phyloP scores from a whole-genome alignment of 208 protist genomes.

The Trypanosoma scelopori region DNA sequence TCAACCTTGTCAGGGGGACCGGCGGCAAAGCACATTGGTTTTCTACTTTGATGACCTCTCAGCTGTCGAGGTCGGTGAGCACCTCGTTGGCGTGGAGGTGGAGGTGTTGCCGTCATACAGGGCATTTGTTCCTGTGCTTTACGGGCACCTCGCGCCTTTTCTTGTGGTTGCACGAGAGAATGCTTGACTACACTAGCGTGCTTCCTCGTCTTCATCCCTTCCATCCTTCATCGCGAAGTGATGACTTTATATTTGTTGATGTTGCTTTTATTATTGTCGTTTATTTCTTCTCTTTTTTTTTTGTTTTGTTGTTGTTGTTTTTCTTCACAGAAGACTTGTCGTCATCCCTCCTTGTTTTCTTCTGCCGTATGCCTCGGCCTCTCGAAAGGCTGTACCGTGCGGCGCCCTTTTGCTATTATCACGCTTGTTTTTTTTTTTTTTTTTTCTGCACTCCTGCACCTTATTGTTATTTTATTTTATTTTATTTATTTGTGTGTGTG shows the following conservation, averaged over 20 bases:
- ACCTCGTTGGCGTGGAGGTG: slow-evolving; percentile 66
- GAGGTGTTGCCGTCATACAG: slow-evolving; percentile 37
- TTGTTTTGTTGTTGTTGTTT: slow-evolving; percentile 13
- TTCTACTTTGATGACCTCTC: slow-evolving; percentile 42
- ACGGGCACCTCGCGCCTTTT: slow-evolving; percentile 60
- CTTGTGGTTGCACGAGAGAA: slow-evolving; percentile 47
- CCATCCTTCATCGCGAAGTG: background rate
- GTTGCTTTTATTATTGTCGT: slow-evolving; percentile 1
- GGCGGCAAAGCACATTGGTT: slow-evolving; percentile 1
- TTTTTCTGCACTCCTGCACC: no score
- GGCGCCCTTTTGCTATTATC: no score
- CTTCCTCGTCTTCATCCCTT: background rate
- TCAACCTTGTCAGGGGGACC: background rate
- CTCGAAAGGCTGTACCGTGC: no score
- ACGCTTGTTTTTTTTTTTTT: no score
- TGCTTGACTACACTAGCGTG: slow-evolving; percentile 1
- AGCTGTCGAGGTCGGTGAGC: slow-evolving; percentile 51
- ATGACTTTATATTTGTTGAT: background rate
- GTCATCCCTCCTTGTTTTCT: no score
- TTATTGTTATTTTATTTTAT: no score
- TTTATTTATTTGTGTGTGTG: no score
- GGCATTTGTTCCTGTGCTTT: slow-evolving; percentile 61
- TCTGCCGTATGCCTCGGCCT: no score
- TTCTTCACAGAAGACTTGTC: background rate
- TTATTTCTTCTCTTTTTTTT: slow-evolving; percentile 13